Evolutionary conservation across 129 eudicot genomes (phyloP).

Genomic region (Helianthus annuus): DNA sequence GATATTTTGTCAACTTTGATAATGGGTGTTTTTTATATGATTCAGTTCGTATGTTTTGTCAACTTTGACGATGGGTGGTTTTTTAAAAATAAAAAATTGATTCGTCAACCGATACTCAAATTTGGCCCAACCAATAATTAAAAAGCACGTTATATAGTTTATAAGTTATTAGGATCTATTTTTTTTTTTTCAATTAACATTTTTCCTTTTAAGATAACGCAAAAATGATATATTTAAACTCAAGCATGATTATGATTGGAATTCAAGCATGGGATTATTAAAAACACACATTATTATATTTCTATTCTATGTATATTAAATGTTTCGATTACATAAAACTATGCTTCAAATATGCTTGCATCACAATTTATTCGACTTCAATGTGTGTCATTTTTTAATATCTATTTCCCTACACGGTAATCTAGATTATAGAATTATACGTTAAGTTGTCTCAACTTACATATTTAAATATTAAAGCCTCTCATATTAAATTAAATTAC

Average conservation of each 20-base stretch:
- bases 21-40: no score
- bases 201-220: conserved; percentile 1
- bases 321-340: background rate
- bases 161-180: background rate
- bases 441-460: background rate
- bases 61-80: no score
- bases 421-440: no score
- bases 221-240: background rate
- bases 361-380: background rate
- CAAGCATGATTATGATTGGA: background rate
- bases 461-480: no score
- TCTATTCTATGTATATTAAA: background rate
- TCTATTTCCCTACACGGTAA: background rate
- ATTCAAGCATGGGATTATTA: background rate
- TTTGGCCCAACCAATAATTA: background rate
- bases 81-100: no score
- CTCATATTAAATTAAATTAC: no score
- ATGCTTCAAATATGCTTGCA: background rate
- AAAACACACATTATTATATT: background rate
- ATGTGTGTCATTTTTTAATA: background rate
- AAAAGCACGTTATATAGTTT: background rate
- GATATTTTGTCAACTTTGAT: no score
- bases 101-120: background rate
- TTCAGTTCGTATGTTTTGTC: no score
- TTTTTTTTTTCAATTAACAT: background rate